A percentile compares a stretch with the other conserved stretches of the same genome.
phyloP scores from a whole-genome alignment of 2,329 filamentous ascomycete species.

The Fusarium compactum region DNA sequence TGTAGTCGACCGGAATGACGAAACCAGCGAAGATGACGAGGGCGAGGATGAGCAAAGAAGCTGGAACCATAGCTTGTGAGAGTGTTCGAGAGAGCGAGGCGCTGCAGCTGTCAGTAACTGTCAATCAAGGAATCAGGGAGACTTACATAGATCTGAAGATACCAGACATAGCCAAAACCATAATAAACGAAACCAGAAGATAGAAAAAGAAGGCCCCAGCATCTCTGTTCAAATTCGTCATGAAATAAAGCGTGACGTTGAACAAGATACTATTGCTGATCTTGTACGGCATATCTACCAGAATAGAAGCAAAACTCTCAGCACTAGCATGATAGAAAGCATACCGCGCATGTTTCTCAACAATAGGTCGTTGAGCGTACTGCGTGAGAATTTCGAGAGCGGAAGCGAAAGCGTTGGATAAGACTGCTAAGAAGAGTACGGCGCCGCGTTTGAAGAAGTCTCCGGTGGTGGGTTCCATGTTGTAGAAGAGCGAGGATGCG shows the following conservation, averaged over 20 bases:
- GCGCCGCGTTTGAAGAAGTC: slow-evolving; percentile 53
- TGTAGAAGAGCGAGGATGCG: slow-evolving; percentile 37
- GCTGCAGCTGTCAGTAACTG: slow-evolving; percentile 5
- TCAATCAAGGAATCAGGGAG: fast-evolving
- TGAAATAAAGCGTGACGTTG: slow-evolving; percentile 63
- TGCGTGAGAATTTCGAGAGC: slow-evolving; percentile 55
- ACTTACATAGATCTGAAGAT: slow-evolving; percentile 61
- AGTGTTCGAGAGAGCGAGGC: slow-evolving; percentile 64
- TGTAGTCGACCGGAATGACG: slow-evolving; percentile 57
- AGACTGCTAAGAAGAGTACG: slow-evolving; percentile 65
- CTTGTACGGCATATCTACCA: slow-evolving; percentile 60
- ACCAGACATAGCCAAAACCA: slow-evolving; percentile 73
- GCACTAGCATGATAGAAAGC: slow-evolving; percentile 56
- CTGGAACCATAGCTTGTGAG: slow-evolving; percentile 59
- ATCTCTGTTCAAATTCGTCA: slow-evolving; percentile 59
- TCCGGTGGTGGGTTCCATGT: slow-evolving; percentile 29
- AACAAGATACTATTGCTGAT: slow-evolving; percentile 56
- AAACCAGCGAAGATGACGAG: slow-evolving; percentile 63
- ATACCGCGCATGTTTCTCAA: slow-evolving; percentile 57
- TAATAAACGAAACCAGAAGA: slow-evolving; percentile 60
- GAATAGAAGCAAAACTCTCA: slow-evolving; percentile 52
- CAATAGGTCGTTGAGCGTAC: slow-evolving; percentile 54
- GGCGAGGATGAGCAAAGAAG: slow-evolving; percentile 54
- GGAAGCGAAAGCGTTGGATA: slow-evolving; percentile 63
- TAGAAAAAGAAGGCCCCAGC: slow-evolving; percentile 62